phyloP scores from a whole-genome alignment of 2,329 filamentous ascomycete genomes.

The Aspergillus caelatus region DNA sequence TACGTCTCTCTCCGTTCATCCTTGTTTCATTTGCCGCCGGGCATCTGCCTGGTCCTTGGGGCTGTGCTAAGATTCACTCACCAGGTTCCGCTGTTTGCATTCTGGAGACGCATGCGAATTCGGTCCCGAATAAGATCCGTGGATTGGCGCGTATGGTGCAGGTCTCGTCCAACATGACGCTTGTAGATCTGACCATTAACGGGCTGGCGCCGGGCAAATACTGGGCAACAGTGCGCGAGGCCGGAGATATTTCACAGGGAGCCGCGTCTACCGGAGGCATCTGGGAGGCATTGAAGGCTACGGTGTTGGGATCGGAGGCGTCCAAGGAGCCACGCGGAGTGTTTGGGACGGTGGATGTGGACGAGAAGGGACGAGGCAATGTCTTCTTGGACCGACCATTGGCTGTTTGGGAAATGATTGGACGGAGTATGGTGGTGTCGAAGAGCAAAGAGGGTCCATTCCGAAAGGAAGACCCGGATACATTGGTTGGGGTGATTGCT shows the following conservation, averaged over 20 bases:
- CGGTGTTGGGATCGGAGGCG: constrained; percentile 38
- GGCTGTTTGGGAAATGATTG: constrained; percentile 95
- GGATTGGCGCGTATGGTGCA: constrained; percentile 94
- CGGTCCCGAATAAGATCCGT: constrained; percentile 69
- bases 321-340: constrained; percentile 58
- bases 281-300: constrained; percentile 64
- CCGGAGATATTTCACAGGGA: constrained; percentile 82
- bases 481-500: constrained; percentile 89
- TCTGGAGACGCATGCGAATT: constrained; percentile 76
- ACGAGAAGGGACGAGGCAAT: constrained; percentile 72
- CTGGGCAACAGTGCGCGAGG: constrained; percentile 79
- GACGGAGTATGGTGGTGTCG: constrained; percentile 85
- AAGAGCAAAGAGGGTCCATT: constrained; percentile 63
- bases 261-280: constrained; percentile 80
- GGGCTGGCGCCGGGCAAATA: constrained; percentile 82
- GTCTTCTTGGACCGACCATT: constrained; percentile 81
- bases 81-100: constrained; percentile 74
- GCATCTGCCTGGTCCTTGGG: not conserved
- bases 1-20: constrained; percentile 40
- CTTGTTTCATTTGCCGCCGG: not conserved
- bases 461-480: constrained; percentile 76
- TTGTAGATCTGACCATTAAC: constrained; percentile 84
- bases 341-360: constrained; percentile 76
- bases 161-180: constrained; percentile 73
- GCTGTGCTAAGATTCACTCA: not conserved